Evolutionary conservation across 345 rosid species (phyloP), one percentile per base, ranked within the genome.

Genomic region (Eucalyptus decipiens): DNA sequence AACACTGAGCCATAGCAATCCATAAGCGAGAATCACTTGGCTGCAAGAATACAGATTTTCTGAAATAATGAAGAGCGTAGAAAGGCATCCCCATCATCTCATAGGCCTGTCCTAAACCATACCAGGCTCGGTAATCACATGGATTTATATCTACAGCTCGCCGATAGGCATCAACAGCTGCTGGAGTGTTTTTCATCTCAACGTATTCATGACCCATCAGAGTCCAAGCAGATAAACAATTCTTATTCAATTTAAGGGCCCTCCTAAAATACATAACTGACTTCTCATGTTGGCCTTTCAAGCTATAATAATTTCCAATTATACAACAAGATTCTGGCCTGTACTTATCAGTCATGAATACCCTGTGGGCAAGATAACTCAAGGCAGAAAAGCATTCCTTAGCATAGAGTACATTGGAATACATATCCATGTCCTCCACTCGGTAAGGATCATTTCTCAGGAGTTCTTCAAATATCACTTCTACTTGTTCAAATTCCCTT

Each of bases 1-100:
- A 98, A 91, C 99, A 97, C 88, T 97, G 96, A 86, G 97, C 99
- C 98, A 98, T 98, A 11, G 99, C 99, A 88, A 97, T 97, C 99
- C 99, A 98, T 91, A 96, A 87, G 89, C 99, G 94, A 91, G 99
- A 95, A 94, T 98, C 99, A 90, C 90, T 95, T 7, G 99, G 97
- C 88, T 97, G 99, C 92, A 97, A 95, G 93, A 93, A 97, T 43
- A 98, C 95, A 42, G 99, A 95, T 90, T 97, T 98, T 87, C 94
- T 95, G 65, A 98, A 98, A 93, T 98, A 98, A 89, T 97, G 97
- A 80, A 98, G 96, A n/a, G 99, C 99, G 90, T 97, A 97, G 90
- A 95, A 94, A 32, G 99, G 97, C 99, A 96, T 94, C 90, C 95
- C 92, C 96, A 95, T 96, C 99, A 98, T 96, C 93, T 98, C 99